Conservation (phyloP, 495 filamentous ascomycete species). For the Aspergillus asperescens region DNA sequence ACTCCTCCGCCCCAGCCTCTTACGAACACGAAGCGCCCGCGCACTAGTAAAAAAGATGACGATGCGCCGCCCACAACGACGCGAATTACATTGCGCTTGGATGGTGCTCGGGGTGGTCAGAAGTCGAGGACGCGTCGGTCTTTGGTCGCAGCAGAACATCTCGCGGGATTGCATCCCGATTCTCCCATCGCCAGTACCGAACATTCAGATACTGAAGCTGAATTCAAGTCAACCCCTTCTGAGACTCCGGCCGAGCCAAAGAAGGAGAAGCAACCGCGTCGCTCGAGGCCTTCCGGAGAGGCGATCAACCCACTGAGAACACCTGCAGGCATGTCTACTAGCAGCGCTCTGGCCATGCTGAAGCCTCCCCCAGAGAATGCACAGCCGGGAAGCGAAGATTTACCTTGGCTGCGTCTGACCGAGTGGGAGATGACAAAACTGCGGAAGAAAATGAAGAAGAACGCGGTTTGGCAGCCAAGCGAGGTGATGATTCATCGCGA, state of each 20-base stretch:
- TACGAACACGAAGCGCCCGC: slow-evolving; percentile 49
- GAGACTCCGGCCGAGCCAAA: slow-evolving; percentile 9
- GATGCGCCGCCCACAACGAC: slow-evolving; percentile 34
- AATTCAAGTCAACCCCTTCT: slow-evolving; percentile 13
- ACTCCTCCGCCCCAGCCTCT: slow-evolving; percentile 51
- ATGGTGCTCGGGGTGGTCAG: slow-evolving; percentile 37
- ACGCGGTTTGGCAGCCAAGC: slow-evolving; percentile 89
- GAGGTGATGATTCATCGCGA: slow-evolving; percentile 95
- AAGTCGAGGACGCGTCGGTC: slow-evolving; percentile 40
- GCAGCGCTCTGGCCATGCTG: slow-evolving; percentile 68
- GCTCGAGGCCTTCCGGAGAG: slow-evolving; percentile 39
- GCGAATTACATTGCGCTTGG: slow-evolving; percentile 62
- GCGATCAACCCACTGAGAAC: slow-evolving; percentile 43
- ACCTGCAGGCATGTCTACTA: slow-evolving; percentile 68
- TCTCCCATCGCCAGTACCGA: slow-evolving; percentile 45
- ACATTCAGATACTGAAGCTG: slow-evolving; percentile 39
- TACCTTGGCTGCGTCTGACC: slow-evolving; percentile 87
- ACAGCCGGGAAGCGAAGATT: slow-evolving; percentile 63
- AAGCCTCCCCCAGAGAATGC: slow-evolving; percentile 76
- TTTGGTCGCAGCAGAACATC: slow-evolving; percentile 31
- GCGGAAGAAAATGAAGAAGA: slow-evolving; percentile 98
- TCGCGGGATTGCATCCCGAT: slow-evolving; percentile 37
- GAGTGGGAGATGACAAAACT: slow-evolving; percentile 86
- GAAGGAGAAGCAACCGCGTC: slow-evolving; percentile 45
- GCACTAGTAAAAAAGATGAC: slow-evolving; percentile 39